Evolutionary conservation across 257 asterid species (phyloP), one percentile per base, ranked within the genome.

Genomic region (Thymus mandschuricus): DNA sequence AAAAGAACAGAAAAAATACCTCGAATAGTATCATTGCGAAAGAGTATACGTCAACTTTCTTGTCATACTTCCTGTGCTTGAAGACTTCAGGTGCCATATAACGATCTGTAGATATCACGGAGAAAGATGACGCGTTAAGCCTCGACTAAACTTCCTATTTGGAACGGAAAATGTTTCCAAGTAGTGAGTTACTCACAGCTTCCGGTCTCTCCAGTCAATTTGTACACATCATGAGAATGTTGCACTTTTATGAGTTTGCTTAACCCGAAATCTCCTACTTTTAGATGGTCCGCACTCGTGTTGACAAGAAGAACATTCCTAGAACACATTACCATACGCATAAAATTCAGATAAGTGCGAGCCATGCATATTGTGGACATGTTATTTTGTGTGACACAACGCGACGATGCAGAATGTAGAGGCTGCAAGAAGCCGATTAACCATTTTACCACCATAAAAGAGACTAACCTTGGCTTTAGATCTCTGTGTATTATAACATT

Each of bases 81-180:
- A 95, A 95, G 65, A 95, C 99, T 83, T 95, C 99, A 56, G 99
- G 99, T 48, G 99, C 99, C 99, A 95, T 95, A 68, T 95, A 95
- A 46, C 99, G 93, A 72, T 95, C 99, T 95, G 60, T 64, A 50
- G 58, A 44, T 33, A 72, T 71, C 71, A 68, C 50, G 68, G 66
- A 76, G 80, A 65, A 69, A 49, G 50, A 10, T 10, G 34, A n/a
- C 40, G 46, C 44, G 33, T 66, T 12, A 48, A 71, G 38, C 27
- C 70, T 49, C 60, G 62, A 15, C 12, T 28, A 38, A 55, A 59
- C 0, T 60, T 64, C 38, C 56, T 35, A 6, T 46, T 31, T 8
- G 29, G 38, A 27, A 69, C 50, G 34, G 41, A 49, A 57, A 21
- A 48, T 5, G 38, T 11, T 40, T 48, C 7, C n/a, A 75, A 56